Evolutionary conservation across 768 basidiomycete genomes (phyloP).

Genomic region (Trametopsis cervina): DNA sequence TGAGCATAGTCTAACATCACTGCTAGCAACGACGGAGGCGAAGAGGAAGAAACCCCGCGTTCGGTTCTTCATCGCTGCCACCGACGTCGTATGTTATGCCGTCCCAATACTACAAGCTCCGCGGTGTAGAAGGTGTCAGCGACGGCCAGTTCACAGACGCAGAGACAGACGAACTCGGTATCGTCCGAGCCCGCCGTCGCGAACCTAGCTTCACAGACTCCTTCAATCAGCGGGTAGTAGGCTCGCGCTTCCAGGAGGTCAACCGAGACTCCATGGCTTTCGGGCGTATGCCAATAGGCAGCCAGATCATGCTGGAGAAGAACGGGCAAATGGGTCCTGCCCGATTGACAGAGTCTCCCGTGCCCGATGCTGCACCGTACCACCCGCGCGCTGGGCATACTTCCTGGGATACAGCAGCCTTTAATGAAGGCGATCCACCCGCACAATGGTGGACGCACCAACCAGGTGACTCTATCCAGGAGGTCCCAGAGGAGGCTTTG

Average conservation of each 20-base stretch:
- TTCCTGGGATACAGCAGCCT: slow-evolving; percentile 24
- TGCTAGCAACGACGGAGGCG: slow-evolving; percentile 34
- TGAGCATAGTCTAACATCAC: not conserved
- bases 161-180: slow-evolving; percentile 23
- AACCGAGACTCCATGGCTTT: slow-evolving; percentile 51
- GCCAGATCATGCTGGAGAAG: slow-evolving; percentile 46
- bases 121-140: slow-evolving; percentile 51
- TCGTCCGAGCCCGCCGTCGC: not conserved
- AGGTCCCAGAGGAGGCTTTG: slow-evolving; percentile 14
- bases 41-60: slow-evolving; percentile 51
- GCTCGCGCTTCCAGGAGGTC: slow-evolving; percentile 68
- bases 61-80: slow-evolving; percentile 59
- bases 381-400: slow-evolving; percentile 39
- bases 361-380: slow-evolving; percentile 47
- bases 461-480: slow-evolving; percentile 17
- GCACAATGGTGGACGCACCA: slow-evolving; percentile 27
- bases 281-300: slow-evolving; percentile 56
- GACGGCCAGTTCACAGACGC: slow-evolving; percentile 50
- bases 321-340: slow-evolving; percentile 31
- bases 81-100: slow-evolving; percentile 78
- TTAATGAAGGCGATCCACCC: slow-evolving; percentile 15
- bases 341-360: slow-evolving; percentile 23
- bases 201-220: slow-evolving; percentile 48
- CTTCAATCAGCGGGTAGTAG: slow-evolving; percentile 54
- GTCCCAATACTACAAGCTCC: slow-evolving; percentile 72